Base-by-base conservation (phyloP, 2,329 filamentous ascomycete species). In the Daldinia sp. region DNA sequence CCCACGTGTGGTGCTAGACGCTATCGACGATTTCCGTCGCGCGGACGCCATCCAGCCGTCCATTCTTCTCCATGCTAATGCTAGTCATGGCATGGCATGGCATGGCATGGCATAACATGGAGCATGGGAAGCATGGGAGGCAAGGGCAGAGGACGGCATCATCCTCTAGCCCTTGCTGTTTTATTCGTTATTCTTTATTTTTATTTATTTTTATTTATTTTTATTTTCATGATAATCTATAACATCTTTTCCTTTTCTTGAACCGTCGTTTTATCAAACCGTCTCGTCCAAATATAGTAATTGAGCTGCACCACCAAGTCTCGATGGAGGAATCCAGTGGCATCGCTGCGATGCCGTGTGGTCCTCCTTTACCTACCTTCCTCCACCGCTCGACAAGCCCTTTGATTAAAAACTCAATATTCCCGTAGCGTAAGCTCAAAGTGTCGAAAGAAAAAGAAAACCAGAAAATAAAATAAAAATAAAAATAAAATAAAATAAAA, bases 1-100 rank as follows among this genome's bases (percentile, higher is more conserved):
- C 58, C 64, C 64, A 64, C 61, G 64, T 67, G 61, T 56, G 58
- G 30, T 47, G 49, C 51, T 49, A 59, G 57, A 54, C 61, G 53
- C 64, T 51, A 64, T 61, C 57, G 57, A 64, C 53, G 43, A 55
- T 63, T 63, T 63, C 60, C 54, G 49, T 50, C 17, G 25, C 27
- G 39, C 39, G 39, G 39, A 45, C 39, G 39, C 39, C 39, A 45
- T 9, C 39, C 19, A 43, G 21, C 21, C 21, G 13, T 27, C 21
- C 15, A 25, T 50, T 50, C 47, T 35, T 4, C n/a, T 15, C 56
- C 52, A 58, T 58, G 39, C 50, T 57, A 48, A 48, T 48, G 45
- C 45, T 27, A 48, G 45, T 48, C 45, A 48, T 48, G 23, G 29
- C 11, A 32, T n/a, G 21, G 39, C 39, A 43, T 19, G 43, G 27